These are phyloP conservation scores for Solanum chiquidenum DNA, from an alignment of 257 asterid genomes.

Conservation along the genomic window DNA sequence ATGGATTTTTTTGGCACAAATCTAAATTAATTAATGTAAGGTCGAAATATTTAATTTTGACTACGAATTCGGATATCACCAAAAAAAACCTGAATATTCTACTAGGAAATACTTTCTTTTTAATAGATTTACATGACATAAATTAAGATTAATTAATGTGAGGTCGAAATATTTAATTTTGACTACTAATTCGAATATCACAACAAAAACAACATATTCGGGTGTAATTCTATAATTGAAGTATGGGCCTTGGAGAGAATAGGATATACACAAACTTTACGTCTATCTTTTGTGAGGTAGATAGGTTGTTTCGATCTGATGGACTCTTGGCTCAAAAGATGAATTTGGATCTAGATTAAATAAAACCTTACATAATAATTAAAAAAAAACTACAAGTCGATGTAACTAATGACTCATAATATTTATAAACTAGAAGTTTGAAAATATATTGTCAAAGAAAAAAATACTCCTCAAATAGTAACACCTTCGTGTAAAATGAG, in stretches of 20 bases:
- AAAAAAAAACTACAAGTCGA: too few species aligned
- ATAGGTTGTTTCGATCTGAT: too few species aligned
- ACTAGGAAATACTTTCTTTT: not conserved
- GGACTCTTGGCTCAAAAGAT: not conserved
- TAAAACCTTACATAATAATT: not conserved
- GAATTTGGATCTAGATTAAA: too few species aligned
- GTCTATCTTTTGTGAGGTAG: not conserved
- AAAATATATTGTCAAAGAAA: not conserved
- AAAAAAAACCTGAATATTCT: not conserved
- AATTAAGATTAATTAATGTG: not conserved
- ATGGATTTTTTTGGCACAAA: conserved; percentile 24
- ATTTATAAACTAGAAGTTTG: not conserved
- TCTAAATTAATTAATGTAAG: not conserved
- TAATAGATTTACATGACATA: not conserved
- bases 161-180: not conserved
- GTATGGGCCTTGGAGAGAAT: not conserved
- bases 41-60: not conserved
- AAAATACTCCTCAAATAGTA: not conserved
- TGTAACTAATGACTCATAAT: not conserved
- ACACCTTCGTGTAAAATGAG: not conserved
- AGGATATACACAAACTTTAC: too few species aligned
- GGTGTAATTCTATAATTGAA: too few species aligned
- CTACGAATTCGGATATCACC: not conserved
- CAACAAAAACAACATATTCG: not conserved
- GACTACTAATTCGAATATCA: not conserved